phyloP scores from a whole-genome alignment of 2,329 filamentous ascomycete species.

The Apiospora rasikravindrae region DNA sequence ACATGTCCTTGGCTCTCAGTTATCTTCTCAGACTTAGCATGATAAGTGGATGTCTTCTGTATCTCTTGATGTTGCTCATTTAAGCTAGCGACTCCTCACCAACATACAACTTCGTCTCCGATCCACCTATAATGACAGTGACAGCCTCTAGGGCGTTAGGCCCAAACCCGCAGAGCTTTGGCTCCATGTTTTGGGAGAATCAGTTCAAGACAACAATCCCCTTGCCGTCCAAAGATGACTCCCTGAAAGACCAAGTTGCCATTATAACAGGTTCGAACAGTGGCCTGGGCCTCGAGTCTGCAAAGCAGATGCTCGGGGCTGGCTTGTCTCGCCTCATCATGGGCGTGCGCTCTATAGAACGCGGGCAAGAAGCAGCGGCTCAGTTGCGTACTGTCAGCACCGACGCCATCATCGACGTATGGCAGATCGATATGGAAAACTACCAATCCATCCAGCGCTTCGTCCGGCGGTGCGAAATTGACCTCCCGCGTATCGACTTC shows the following conservation, averaged over 20 bases:
- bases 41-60: background rate
- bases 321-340: no score
- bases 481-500: constrained; percentile 44
- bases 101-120: background rate
- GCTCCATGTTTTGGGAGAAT: background rate
- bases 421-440: constrained; percentile 46
- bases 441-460: constrained; percentile 47
- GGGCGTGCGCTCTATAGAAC: no score
- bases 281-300: background rate
- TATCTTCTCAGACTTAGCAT: background rate
- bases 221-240: background rate
- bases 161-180: background rate
- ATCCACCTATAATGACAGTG: background rate
- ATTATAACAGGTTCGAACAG: background rate
- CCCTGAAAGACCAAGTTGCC: background rate
- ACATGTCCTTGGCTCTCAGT: background rate
- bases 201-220: background rate
- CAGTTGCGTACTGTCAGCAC: constrained; percentile 31
- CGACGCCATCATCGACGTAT: constrained; percentile 42
- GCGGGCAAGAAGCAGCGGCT: background rate
- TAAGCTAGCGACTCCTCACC: no score
- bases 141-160: background rate
- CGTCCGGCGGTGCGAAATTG: constrained; percentile 33
- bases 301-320: no score
- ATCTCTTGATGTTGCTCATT: background rate